Base-by-base conservation (phyloP, 2,329 filamentous ascomycete species). In the Fusarium sp. region DNA sequence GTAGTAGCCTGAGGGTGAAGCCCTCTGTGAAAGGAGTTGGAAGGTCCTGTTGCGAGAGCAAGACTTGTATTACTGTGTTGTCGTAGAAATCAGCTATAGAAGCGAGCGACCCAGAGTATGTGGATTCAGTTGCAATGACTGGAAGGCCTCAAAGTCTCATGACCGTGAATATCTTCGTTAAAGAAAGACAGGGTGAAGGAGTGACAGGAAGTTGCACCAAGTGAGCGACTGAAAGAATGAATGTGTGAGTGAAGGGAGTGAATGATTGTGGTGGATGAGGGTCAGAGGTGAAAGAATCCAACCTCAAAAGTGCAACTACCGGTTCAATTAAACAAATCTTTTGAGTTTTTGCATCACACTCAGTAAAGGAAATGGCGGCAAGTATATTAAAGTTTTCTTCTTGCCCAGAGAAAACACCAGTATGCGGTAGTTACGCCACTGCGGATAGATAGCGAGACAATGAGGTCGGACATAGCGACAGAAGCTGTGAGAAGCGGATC, bases 381-480 rank as follows among this genome's bases (percentile, higher is more conserved):
- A 58, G 28, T 18, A 38, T 12, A 62, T 54, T 47, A 71, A 62
- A 60, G 60, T 64, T 73, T 69, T 47, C 20, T n/a, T 52, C 46
- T 43, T 42, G 59, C 37, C 23, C 35, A 63, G 53, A 60, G 53
- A 52, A 60, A 60, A 46, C 13, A 53, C 42, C 20, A 63, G 38
- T 64, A 54, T 47, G 33, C 20, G 57, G 49, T 11, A 46, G 37
- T 38, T 23, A 52, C 63, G 71, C 72, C 63, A 68, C 69, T 46
- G 21, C 24, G 56, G 50, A 54, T 41, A 42, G 39, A 21, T 26
- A 69, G 46, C 46, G 43, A 52, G 46, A 54, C 55, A 41, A 61
- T 42, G 48, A 63, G 44, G 60, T 66, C 49, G 69, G 69, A 28
- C 61, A 69, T 63, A 46, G 69, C 54, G 58, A 71, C 31, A 53